These are phyloP conservation scores for Terana coerulea DNA, from an alignment of 768 basidiomycete genomes.

Conservation along the genomic window DNA sequence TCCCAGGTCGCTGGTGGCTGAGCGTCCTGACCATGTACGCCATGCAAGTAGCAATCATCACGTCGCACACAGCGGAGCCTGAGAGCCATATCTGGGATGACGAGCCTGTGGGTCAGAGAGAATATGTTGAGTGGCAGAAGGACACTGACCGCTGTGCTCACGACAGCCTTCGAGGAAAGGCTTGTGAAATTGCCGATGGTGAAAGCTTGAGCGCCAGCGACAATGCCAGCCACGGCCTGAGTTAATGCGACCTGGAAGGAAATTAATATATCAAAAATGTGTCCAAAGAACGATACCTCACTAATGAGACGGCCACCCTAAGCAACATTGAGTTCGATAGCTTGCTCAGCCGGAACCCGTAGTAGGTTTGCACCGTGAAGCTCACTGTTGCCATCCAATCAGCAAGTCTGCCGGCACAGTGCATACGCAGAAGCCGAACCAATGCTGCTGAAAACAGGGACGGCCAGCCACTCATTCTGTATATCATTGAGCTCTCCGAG, in stretches of 20 bases:
- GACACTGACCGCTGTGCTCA: neutral
- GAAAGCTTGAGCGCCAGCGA: neutral
- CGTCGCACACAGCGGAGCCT: slow-evolving; percentile 18
- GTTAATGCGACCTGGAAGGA: neutral
- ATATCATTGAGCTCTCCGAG: slow-evolving; percentile 1
- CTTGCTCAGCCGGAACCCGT: neutral
- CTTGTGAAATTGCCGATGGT: too few relatives aligned
- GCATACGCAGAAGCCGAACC: neutral
- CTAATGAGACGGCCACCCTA: neutral
- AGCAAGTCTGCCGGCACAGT: too few relatives aligned
- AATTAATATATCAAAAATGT: neutral
- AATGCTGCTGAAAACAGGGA: neutral
- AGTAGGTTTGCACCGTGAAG: neutral
- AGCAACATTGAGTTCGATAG: neutral
- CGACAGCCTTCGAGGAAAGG: neutral
- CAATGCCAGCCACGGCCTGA: too few relatives aligned
- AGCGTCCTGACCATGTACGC: slow-evolving; percentile 20
- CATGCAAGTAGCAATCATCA: slow-evolving; percentile 24
- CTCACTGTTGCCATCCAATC: too few relatives aligned
- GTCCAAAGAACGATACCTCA: neutral
- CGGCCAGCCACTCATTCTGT: neutral
- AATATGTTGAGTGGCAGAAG: neutral
- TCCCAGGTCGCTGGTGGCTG: too few relatives aligned
- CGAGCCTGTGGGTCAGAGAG: neutral
- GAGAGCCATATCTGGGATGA: slow-evolving; percentile 27